These are phyloP conservation scores for Aspergillus persii DNA, from an alignment of 2,329 filamentous ascomycete species.

Conservation along the genomic window DNA sequence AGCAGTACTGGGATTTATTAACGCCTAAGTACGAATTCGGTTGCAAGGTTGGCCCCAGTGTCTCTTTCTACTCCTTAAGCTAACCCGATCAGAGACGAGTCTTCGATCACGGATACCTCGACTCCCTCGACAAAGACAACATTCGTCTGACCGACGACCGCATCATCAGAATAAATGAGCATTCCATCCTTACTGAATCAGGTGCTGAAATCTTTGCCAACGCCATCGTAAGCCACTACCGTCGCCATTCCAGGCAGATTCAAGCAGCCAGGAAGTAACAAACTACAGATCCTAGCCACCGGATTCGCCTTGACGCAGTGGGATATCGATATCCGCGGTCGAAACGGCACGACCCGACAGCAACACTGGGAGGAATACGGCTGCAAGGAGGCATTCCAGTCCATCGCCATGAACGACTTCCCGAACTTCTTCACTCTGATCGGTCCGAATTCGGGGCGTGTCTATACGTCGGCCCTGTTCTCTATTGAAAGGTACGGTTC, in stretches of 20 bases:
- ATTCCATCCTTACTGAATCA: neutral
- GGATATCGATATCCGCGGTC: neutral
- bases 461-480: neutral
- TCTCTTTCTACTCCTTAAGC: neutral
- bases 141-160: neutral
- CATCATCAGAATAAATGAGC: neutral
- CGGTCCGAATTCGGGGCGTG: neutral
- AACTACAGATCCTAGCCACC: neutral
- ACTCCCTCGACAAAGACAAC: neutral
- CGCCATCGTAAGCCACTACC: neutral
- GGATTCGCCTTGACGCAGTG: neutral
- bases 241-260: neutral
- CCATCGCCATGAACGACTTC: neutral
- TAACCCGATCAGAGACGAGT: neutral
- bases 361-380: conserved; percentile 4
- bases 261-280: neutral
- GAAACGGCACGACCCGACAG: neutral
- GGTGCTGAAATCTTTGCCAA: neutral
- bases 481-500: neutral
- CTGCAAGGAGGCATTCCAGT: neutral
- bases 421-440: neutral
- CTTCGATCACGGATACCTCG: neutral
- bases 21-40: neutral
- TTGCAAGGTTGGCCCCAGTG: neutral
- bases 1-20: neutral